phyloP scores from a whole-genome alignment of 768 basidiomycete genomes.

The Hydnum rufescens region DNA sequence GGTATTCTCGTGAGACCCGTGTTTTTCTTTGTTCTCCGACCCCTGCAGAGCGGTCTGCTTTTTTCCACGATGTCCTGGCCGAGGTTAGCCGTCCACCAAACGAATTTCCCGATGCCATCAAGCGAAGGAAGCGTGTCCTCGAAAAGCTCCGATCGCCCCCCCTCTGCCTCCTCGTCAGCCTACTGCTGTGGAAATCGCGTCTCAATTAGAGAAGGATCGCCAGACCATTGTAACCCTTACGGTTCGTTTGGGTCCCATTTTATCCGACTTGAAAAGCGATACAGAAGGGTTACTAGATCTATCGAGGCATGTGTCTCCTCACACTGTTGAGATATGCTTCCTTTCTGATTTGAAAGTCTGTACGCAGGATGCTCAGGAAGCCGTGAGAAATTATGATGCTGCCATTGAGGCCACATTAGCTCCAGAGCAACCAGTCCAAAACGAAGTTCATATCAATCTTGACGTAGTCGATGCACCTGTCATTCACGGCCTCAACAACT shows the following conservation, averaged over 20 bases:
- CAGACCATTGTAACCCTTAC: conserved; percentile 62
- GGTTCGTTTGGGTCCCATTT: conserved; percentile 74
- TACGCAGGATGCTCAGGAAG: conserved; percentile 18
- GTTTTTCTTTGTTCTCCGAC: conserved; percentile 39
- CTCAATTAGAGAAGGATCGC: conserved; percentile 69
- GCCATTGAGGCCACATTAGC: not conserved
- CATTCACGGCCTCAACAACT: conserved; percentile 8
- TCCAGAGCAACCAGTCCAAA: too few relatives aligned
- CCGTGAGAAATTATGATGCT: conserved; percentile 15
- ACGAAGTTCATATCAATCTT: too few relatives aligned
- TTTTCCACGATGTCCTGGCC: conserved; percentile 55
- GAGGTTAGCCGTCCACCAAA: conserved; percentile 61
- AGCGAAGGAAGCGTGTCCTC: conserved; percentile 61
- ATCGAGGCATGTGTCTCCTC: conserved; percentile 49
- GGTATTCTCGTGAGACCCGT: conserved; percentile 49
- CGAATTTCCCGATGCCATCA: conserved; percentile 75
- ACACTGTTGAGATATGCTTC: not conserved
- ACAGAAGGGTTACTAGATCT: conserved; percentile 70
- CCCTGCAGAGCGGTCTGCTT: conserved; percentile 36
- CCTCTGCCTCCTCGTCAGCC: conserved; percentile 73
- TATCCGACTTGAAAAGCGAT: conserved; percentile 83
- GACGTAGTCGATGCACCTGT: not conserved
- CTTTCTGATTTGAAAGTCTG: not conserved
- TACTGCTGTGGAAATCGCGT: conserved; percentile 57
- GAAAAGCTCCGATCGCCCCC: conserved; percentile 80